Percentiles rank a stretch among this genome's conserved stretches.
Conservation (phyloP, 768 basidiomycete species). For the Amanita molliuscula region DNA sequence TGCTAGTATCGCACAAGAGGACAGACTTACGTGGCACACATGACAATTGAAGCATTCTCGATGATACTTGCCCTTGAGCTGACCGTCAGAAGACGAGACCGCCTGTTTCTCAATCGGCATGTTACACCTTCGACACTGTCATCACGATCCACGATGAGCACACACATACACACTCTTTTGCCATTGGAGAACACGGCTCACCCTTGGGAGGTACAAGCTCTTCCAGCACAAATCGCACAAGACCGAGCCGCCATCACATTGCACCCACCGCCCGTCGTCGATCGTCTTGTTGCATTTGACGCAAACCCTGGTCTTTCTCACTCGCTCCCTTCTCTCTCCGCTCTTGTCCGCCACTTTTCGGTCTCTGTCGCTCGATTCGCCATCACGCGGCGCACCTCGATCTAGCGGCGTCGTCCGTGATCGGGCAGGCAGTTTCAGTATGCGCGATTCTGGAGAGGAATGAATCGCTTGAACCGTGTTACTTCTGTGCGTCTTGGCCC, state of each 20-base stretch:
- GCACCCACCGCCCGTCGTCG: slow-evolving; percentile 77
- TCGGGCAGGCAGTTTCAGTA: slow-evolving; percentile 46
- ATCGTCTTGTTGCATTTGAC: slow-evolving; percentile 59
- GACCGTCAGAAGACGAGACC: slow-evolving; percentile 85
- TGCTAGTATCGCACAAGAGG: slow-evolving; percentile 5
- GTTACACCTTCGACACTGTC: slow-evolving; percentile 79
- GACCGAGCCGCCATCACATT: slow-evolving; percentile 62
- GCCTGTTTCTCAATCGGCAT: slow-evolving; percentile 85
- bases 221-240: slow-evolving; percentile 93
- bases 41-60: slow-evolving; percentile 85
- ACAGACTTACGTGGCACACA: slow-evolving; percentile 53
- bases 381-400: neutral
- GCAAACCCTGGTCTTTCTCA: slow-evolving; percentile 39
- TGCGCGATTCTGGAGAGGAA: slow-evolving; percentile 32
- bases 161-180: neutral
- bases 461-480: slow-evolving; percentile 40
- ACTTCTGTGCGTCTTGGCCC: slow-evolving; percentile 28
- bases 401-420: slow-evolving; percentile 35
- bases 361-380: slow-evolving; percentile 11
- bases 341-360: slow-evolving; percentile 13
- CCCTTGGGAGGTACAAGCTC: slow-evolving; percentile 91
- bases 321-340: slow-evolving; percentile 18
- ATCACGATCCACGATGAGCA: slow-evolving; percentile 1
- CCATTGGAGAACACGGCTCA: slow-evolving; percentile 20
- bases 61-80: slow-evolving; percentile 94